Conservation (phyloP, 371 early-diverging fungal species). For the Umbelopsis sp. region DNA sequence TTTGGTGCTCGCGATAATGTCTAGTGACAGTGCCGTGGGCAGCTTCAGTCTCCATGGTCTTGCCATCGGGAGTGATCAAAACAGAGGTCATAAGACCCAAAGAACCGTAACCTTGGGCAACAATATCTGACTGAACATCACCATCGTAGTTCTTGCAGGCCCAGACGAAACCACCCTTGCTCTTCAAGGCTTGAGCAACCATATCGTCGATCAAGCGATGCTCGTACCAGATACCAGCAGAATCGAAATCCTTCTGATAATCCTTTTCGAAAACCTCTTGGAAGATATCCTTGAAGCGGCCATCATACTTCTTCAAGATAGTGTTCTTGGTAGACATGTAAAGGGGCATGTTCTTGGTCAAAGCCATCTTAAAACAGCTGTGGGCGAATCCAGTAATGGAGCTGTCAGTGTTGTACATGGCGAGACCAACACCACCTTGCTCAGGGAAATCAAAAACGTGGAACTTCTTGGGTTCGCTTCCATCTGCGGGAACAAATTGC, state of each 20-base stretch:
- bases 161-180: slow-evolving; percentile 91
- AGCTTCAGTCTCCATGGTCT: slow-evolving; percentile 91
- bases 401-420: slow-evolving; percentile 90
- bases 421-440: slow-evolving; percentile 87
- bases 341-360: slow-evolving; percentile 84
- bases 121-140: slow-evolving; percentile 90
- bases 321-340: slow-evolving; percentile 95
- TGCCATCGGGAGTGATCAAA: slow-evolving; percentile 88
- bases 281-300: slow-evolving; percentile 97
- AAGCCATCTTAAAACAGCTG: slow-evolving; percentile 89
- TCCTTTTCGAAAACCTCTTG: slow-evolving; percentile 77
- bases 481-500: slow-evolving; percentile 84
- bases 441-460: slow-evolving; percentile 74
- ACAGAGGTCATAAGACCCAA: slow-evolving; percentile 94
- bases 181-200: slow-evolving; percentile 95
- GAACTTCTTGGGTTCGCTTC: slow-evolving; percentile 59
- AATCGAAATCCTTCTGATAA: slow-evolving; percentile 68
- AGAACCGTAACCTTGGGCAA: slow-evolving; percentile 90
- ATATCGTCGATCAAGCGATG: slow-evolving; percentile 96
- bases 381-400: slow-evolving; percentile 91
- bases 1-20: slow-evolving; percentile 94
- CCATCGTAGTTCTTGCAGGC: slow-evolving; percentile 95
- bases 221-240: slow-evolving; percentile 85
- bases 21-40: slow-evolving; percentile 96
- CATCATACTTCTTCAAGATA: slow-evolving; percentile 93